Base-by-base conservation (phyloP, 2,329 filamentous ascomycete species). In the Talaromyces funiculosus region DNA sequence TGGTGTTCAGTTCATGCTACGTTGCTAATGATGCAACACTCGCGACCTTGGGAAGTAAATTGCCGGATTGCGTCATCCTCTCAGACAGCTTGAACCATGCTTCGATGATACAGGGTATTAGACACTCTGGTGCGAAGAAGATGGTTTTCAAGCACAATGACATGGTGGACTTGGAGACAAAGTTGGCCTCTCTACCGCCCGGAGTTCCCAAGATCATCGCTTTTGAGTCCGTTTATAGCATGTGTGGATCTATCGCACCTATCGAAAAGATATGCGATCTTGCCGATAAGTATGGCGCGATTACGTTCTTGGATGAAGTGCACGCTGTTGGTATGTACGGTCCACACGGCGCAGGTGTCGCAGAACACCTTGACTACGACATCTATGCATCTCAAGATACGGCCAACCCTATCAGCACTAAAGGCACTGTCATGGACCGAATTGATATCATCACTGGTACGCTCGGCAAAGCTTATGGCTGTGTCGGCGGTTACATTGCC, bases 241-340 rank as follows among this genome's bases (percentile, higher is more conserved):
- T 99, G 94, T 99, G 94, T 73, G 94, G 94, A 64, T 96, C 92
- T 16, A 90, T 99, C 72, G 94, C 92, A 0, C 94, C 94, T 0
- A 99, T 99, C 67, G 90, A 92, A 77, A 88, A 88, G 72, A 97
- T 99, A 64, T 97, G 93, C 74, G 92, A 99, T 73, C 80, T 99
- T 58, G 93, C 94, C 9, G 92, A 97, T 64, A 97, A 96, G 80
- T 99, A 99, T 73, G 94, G 94, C 62, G 94, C 94, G 40, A 87
- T 99, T 65, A 99, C 94, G 68, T 99, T 99, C 76, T 82, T 97
- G 73, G 94, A 99, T 73, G 94, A 99, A 85, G 94, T 99, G 63
- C 94, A 99, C 78, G 94, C 94, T 47, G 94, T 99, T 22, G 94
- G 94, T 73, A 97, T 99, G 94, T 99, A 99, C 76, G 94, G 94